Evolutionary conservation across 176 grass and related monocot genomes (phyloP), one percentile per base, ranked within the genome.

Genomic region (Eleusine indica): DNA sequence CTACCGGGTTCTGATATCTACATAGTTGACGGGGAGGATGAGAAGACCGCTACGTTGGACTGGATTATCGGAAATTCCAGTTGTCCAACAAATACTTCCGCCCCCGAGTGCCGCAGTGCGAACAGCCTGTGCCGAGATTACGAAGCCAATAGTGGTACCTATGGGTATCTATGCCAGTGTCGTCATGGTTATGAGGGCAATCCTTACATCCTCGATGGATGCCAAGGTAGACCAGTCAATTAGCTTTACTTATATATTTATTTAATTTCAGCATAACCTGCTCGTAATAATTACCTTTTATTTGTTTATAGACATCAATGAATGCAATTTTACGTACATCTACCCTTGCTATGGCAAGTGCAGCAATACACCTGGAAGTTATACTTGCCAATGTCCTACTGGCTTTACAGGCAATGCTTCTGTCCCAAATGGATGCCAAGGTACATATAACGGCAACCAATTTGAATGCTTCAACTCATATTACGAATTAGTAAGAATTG

Each of bases 151-250:
- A 46, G 44, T 46, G 54, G 54, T 19, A 82, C 42, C 17, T 56
- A 9, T 7, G 91, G 88, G 6, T 92, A 94, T 44, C 39, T 1
- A 0, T 95, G 90, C 38, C 4, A 14, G 7, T 95, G 93, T 42
- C 6, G 8, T 29, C 2, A 0, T 63, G 60, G 60, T 18, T 92
- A 75, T 35, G 17, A 86, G 1, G 93, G 93, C 21, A 92, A 94
- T 62, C 93, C 90, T 35, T 94, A 90, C 32, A 10, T 88, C 17
- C 21, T 0, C 1, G 52, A 57, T 28, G 86, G 85, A 60, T 87
- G 79, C 52, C 1, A 82, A 75, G 85, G 78, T 87, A 79, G 18
- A 48, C 0, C 10, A 5, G 35, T 2, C 7, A 6, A 35, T 35
- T 6, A 47, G 7, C 9, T 38, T 9, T 5, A 6, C 42, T 44